phyloP scores from a whole-genome alignment of 306 rosid genomes.

The Dalbergia oliveri region DNA sequence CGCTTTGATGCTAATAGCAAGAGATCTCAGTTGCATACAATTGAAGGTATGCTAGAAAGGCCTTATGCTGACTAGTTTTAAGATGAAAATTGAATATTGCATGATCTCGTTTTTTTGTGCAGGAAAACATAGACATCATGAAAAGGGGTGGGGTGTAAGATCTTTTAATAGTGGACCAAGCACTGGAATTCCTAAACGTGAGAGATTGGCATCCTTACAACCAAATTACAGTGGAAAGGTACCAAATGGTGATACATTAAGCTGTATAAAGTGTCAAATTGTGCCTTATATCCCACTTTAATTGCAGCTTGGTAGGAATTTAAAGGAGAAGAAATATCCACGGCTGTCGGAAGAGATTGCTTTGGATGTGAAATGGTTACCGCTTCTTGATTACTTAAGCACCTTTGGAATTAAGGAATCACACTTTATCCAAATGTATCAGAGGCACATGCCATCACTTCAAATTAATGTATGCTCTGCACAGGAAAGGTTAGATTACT shows the following conservation, averaged over 20 bases:
- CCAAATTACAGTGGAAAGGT: slow-evolving; percentile 67
- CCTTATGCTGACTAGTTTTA: neutral
- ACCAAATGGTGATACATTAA: slow-evolving; percentile 34
- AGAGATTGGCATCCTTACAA: slow-evolving; percentile 49
- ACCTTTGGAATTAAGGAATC: slow-evolving; percentile 92
- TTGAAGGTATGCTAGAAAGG: slow-evolving; percentile 42
- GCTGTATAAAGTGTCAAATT: slow-evolving; percentile 26
- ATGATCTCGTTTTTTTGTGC: slow-evolving; percentile 42
- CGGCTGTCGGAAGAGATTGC: slow-evolving; percentile 73
- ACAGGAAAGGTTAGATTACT: slow-evolving; percentile 87
- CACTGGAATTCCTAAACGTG: slow-evolving; percentile 45
- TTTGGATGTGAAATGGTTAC: slow-evolving; percentile 82
- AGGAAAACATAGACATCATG: slow-evolving; percentile 54
- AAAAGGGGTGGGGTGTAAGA: slow-evolving; percentile 48
- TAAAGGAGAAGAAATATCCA: slow-evolving; percentile 68
- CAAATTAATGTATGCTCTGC: slow-evolving; percentile 87
- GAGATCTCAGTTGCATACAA: slow-evolving; percentile 54
- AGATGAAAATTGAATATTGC: slow-evolving; percentile 27
- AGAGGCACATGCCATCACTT: slow-evolving; percentile 91
- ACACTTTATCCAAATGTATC: slow-evolving; percentile 92
- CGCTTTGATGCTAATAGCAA: slow-evolving; percentile 56
- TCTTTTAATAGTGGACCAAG: slow-evolving; percentile 49
- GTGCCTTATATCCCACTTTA: slow-evolving; percentile 36
- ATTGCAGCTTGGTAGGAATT: slow-evolving; percentile 63
- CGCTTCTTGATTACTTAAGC: slow-evolving; percentile 90